Evolutionary conservation across 768 basidiomycete species (phyloP).

Genomic region (Boletellus ananiceps): DNA sequence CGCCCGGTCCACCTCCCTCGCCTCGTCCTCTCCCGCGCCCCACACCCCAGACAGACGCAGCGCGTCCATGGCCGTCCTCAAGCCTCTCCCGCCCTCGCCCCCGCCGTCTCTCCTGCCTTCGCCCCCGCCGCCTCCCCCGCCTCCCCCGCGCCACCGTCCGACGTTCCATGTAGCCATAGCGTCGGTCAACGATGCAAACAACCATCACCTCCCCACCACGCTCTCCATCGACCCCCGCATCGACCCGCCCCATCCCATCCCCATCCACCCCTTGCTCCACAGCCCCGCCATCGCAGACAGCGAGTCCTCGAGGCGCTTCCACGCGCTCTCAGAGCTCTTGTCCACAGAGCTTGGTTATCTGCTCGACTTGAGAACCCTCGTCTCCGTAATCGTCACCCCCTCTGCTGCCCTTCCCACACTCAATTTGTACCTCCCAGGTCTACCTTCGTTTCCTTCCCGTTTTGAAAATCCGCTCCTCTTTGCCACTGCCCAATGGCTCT

Average conservation of each 20-base stretch:
- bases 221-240: too few relatives aligned
- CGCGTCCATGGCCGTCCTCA: constrained; percentile 28
- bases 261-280: not conserved
- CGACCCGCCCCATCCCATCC: not conserved
- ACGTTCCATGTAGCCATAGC: constrained; percentile 18
- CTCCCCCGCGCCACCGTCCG: not conserved
- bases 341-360: constrained; percentile 83
- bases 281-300: not conserved
- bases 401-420: not conserved
- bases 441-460: constrained; percentile 58
- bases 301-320: constrained; percentile 50
- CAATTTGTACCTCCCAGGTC: constrained; percentile 40
- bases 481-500: constrained; percentile 19
- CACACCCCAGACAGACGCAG: constrained; percentile 28
- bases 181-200: constrained; percentile 19
- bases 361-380: constrained; percentile 69
- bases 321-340: constrained; percentile 82
- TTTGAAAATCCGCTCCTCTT: constrained; percentile 31
- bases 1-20: constrained; percentile 23
- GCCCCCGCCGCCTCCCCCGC: not conserved
- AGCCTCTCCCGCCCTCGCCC: not conserved
- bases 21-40: not conserved
- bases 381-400: constrained; percentile 50
- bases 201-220: not conserved
- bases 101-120: too few relatives aligned